Conservation (phyloP, 176 grass and related monocot species). For the Poa pratensis region DNA sequence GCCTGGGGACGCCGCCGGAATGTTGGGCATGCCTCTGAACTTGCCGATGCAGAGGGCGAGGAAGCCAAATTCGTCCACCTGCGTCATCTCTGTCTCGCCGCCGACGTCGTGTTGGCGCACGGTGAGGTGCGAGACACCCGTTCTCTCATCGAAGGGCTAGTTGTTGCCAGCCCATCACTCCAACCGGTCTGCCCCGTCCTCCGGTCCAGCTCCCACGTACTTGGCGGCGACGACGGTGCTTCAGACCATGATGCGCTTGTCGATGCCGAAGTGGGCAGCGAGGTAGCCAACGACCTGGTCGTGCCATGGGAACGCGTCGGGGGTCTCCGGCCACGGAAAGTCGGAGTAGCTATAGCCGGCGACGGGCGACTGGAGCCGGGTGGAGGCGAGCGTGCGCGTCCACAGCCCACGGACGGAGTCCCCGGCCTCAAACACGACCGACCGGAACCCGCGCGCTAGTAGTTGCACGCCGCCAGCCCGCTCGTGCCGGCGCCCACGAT, state of each 20-base stretch:
- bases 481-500: constrained; percentile 33
- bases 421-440: constrained; percentile 70
- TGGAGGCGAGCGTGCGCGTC: constrained; percentile 63
- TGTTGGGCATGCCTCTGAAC: constrained; percentile 76
- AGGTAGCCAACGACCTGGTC: constrained; percentile 66
- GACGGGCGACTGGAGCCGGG: constrained; percentile 60
- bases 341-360: constrained; percentile 58
- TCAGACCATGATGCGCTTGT: constrained; percentile 53
- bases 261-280: constrained; percentile 60
- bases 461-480: constrained; percentile 81
- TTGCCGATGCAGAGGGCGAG: constrained; percentile 75
- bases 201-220: constrained; percentile 25
- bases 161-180: constrained; percentile 69
- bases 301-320: constrained; percentile 51
- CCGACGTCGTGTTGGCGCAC: not conserved
- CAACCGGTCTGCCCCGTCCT: constrained; percentile 35
- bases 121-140: constrained; percentile 39
- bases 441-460: constrained; percentile 59
- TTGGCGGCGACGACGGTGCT: constrained; percentile 48
- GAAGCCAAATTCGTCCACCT: constrained; percentile 67
- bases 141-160: constrained; percentile 59
- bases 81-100: not conserved
- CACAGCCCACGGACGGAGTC: constrained; percentile 61
- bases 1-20: constrained; percentile 58
- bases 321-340: constrained; percentile 72